A percentile compares a stretch with the other conserved stretches of the same genome.
Conservation (phyloP, 2,329 filamentous ascomycete genomes). For the Incumbomyces delicatus region DNA sequence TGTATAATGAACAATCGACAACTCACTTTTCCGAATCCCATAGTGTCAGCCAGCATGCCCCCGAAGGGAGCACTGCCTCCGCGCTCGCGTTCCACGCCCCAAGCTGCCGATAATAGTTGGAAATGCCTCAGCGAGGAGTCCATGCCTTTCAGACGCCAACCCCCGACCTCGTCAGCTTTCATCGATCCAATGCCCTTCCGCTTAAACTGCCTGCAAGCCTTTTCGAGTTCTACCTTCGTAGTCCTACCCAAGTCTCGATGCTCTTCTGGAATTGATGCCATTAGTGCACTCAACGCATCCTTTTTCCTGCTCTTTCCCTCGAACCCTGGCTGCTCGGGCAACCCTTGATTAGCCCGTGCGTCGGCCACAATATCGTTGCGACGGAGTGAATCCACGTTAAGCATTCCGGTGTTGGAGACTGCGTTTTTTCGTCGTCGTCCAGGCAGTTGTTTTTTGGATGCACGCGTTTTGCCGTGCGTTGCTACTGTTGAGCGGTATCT, state of each 20-base stretch:
- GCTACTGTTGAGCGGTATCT: not conserved
- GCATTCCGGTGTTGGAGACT: conserved; percentile 8
- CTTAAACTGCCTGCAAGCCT: conserved; percentile 25
- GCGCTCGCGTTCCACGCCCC: conserved; percentile 16
- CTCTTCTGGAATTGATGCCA: conserved; percentile 24
- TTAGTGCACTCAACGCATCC: conserved; percentile 25
- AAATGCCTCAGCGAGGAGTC: conserved; percentile 27
- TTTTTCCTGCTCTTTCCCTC: conserved; percentile 17
- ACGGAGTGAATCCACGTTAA: conserved; percentile 18
- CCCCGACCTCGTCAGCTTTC: conserved; percentile 23
- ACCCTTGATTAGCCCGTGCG: conserved; percentile 22
- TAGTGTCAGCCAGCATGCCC: conserved; percentile 31
- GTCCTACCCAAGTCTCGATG: conserved; percentile 17
- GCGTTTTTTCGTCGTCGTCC: not conserved
- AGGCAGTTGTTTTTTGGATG: not conserved
- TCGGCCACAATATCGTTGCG: conserved; percentile 19
- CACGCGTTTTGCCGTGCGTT: not conserved
- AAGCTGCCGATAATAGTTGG: conserved; percentile 23
- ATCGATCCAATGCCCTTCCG: conserved; percentile 12
- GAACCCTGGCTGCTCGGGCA: conserved; percentile 21
- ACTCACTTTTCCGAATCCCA: conserved; percentile 35
- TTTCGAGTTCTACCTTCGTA: conserved; percentile 22
- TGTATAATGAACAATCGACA: conserved; percentile 25
- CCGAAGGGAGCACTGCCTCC: conserved; percentile 21
- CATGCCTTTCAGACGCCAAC: conserved; percentile 27